Evolutionary conservation across 208 protist species (phyloP).

Genomic region (Trypanosoma cruzi): DNA sequence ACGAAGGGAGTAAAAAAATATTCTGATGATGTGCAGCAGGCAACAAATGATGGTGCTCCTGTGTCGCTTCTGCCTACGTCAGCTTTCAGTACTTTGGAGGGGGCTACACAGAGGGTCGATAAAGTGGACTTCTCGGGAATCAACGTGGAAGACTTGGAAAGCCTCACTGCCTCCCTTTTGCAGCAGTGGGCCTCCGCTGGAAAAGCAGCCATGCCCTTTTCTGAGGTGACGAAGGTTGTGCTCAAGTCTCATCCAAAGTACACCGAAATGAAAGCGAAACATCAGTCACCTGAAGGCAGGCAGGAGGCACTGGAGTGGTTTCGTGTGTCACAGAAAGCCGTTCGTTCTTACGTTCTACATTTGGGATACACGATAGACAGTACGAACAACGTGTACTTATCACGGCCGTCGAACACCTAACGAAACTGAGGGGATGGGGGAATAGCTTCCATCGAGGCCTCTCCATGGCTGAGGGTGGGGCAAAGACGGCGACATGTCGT

Average conservation of each 20-base stretch:
- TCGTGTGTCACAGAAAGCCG: conserved; percentile 37
- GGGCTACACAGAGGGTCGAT: not conserved
- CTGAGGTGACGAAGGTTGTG: conserved; percentile 64
- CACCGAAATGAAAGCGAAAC: conserved; percentile 50
- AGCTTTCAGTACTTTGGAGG: not conserved
- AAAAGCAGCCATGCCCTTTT: conserved; percentile 39
- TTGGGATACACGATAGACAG: conserved; percentile 61
- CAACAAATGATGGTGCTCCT: not conserved
- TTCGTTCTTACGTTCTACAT: conserved; percentile 52
- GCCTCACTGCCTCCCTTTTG: conserved; percentile 25
- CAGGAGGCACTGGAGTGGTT: conserved; percentile 77
- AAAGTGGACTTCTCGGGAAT: conserved; percentile 12
- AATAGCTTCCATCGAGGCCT: too few species aligned
- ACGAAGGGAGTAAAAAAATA: not conserved
- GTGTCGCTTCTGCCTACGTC: not conserved
- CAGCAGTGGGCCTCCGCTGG: conserved; percentile 29
- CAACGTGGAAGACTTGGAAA: conserved; percentile 10
- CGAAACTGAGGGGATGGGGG: not conserved
- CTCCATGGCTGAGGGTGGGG: too few species aligned
- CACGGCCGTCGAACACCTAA: not conserved
- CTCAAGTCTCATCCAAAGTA: conserved; percentile 72
- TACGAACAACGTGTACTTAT: conserved; percentile 55
- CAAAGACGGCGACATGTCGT: too few species aligned
- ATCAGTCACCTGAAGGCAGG: conserved; percentile 42
- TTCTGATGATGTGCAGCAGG: not conserved